Conservation (phyloP, 2,329 filamentous ascomycete genomes). For the Colletotrichum phormii region DNA sequence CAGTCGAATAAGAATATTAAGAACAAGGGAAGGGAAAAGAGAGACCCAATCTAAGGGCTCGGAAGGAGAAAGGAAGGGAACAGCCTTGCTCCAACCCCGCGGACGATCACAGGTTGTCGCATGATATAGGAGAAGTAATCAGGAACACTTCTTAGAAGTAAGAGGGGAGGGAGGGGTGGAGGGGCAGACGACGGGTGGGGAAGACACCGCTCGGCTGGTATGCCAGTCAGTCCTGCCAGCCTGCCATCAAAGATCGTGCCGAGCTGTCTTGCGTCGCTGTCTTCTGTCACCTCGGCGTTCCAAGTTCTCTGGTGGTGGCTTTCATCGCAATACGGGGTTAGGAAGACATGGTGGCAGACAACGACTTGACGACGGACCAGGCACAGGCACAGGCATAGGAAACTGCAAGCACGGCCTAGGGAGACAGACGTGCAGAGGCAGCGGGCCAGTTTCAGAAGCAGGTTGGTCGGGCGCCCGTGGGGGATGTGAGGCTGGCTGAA, state of each 20-base stretch:
- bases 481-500: conserved; percentile 23
- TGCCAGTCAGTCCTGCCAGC: neutral
- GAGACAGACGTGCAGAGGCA: conserved; percentile 1
- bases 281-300: conserved; percentile 30
- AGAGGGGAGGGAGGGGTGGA: neutral
- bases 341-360: neutral
- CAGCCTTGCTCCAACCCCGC: conserved; percentile 21
- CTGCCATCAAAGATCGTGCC: neutral
- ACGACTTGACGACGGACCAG: neutral
- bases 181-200: neutral
- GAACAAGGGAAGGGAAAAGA: conserved; percentile 6
- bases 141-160: neutral
- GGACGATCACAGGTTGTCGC: conserved; percentile 21
- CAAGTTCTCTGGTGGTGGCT: neutral
- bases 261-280: conserved; percentile 28
- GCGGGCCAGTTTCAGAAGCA: conserved; percentile 35
- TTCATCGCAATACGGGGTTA: conserved; percentile 20
- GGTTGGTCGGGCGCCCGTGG: conserved; percentile 14
- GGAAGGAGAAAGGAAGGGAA: conserved; percentile 4
- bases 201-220: neutral
- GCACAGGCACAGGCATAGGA: neutral
- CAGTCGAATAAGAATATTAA: neutral
- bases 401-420: conserved; percentile 8
- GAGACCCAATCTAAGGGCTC: neutral
- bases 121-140: conserved; percentile 17